A percentile compares a stretch with the other conserved stretches of the same genome.
phyloP scores from a whole-genome alignment of 192 early-diverging fungal species.

The Chytriomyces sp. region DNA sequence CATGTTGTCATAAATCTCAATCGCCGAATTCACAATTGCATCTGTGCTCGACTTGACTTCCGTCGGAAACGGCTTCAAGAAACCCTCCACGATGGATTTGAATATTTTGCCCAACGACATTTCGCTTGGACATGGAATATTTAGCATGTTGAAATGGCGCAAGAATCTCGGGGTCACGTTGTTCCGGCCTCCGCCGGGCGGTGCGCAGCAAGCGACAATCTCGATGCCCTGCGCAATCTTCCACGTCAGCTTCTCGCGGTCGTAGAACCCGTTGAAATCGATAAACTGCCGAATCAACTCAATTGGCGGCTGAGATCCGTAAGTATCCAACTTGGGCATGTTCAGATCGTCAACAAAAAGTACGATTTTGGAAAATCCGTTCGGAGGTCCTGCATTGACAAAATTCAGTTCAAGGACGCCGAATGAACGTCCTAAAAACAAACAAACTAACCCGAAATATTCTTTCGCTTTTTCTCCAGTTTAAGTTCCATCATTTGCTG shows the following conservation, averaged over 20 bases:
- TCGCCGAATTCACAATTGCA: constrained; percentile 60
- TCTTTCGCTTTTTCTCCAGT: constrained; percentile 67
- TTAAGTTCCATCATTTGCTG: constrained; percentile 67
- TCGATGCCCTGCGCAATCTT: constrained; percentile 62
- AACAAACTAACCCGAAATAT: constrained; percentile 54
- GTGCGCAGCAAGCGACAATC: constrained; percentile 61
- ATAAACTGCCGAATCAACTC: constrained; percentile 63
- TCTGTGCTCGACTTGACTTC: constrained; percentile 55
- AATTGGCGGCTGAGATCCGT: constrained; percentile 67
- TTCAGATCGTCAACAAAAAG: constrained; percentile 69
- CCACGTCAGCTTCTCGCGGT: constrained; percentile 64
- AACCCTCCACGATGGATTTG: constrained; percentile 62
- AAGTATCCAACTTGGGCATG: constrained; percentile 60
- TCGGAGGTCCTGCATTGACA: constrained; percentile 43
- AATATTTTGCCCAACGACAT: constrained; percentile 59
- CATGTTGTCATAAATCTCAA: constrained; percentile 68
- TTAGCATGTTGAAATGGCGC: constrained; percentile 65
- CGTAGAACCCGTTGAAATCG: constrained; percentile 65
- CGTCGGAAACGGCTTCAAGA: constrained; percentile 56
- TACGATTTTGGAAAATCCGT: constrained; percentile 59
- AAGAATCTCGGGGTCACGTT: constrained; percentile 59
- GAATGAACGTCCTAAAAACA: no score
- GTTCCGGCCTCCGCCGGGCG: constrained; percentile 66
- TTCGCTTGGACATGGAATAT: constrained; percentile 60
- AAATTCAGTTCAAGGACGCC: no score